A percentile compares a stretch with the other conserved stretches of the same genome.
Conservation (phyloP, 129 eudicot species). For the Calendula officinalis region DNA sequence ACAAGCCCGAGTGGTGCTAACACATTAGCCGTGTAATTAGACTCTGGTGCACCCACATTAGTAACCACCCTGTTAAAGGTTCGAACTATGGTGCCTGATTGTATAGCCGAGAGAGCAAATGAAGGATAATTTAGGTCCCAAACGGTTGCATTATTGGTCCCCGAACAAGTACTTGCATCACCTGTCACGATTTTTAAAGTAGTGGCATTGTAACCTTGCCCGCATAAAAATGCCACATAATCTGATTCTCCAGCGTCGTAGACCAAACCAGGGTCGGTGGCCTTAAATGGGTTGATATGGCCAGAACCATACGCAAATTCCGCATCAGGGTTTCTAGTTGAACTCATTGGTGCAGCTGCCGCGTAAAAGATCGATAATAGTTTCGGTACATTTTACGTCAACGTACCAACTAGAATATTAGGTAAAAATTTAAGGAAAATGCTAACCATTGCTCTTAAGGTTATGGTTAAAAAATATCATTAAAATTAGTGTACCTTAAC, state of each 20-base stretch:
- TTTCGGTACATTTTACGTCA: not conserved
- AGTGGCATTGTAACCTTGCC: slow-evolving; percentile 42
- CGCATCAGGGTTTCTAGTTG: slow-evolving; percentile 27
- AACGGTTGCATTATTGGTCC: slow-evolving; percentile 18
- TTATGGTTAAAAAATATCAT: too few species aligned
- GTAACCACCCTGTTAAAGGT: slow-evolving; percentile 39
- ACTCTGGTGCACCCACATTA: slow-evolving; percentile 39
- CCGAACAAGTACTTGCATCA: slow-evolving; percentile 30
- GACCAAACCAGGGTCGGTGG: slow-evolving; percentile 43
- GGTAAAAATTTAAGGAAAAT: too few species aligned
- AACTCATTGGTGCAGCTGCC: slow-evolving; percentile 39
- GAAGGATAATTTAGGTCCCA: slow-evolving; percentile 54
- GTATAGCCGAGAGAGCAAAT: slow-evolving; percentile 27
- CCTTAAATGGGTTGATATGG: slow-evolving; percentile 40
- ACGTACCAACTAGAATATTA: too few species aligned
- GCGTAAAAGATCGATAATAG: not conserved
- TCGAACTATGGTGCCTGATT: slow-evolving; percentile 5
- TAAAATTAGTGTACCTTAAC: too few species aligned
- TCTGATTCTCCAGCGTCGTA: slow-evolving; percentile 40
- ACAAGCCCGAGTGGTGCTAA: slow-evolving; percentile 34
- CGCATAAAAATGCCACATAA: slow-evolving; percentile 42
- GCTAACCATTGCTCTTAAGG: too few species aligned
- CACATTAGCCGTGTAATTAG: slow-evolving; percentile 32
- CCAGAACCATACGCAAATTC: slow-evolving; percentile 58
- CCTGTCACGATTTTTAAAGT: slow-evolving; percentile 28